Base-by-base conservation (phyloP, 164 flowering plant species). In the Macadamia integrifolia region DNA sequence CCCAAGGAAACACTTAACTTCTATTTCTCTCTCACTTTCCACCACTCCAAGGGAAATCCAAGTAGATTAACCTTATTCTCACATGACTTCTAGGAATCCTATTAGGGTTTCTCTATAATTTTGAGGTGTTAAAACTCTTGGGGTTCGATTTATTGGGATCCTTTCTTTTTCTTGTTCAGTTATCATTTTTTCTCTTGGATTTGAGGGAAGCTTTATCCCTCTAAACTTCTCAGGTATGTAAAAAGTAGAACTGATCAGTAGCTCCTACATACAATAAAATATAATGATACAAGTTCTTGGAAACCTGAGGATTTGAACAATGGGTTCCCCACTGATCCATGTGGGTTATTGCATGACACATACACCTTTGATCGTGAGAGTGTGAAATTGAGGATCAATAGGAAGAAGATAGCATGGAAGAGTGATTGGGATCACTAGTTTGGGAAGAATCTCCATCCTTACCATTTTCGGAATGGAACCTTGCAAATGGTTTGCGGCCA, bases 271-370 rank as follows among this genome's bases (percentile, higher is more conserved):
- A 92, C 89, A 62, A 53, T 84, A 67, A 72, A 71, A 46, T 81
- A 81, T 81, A 79, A 80, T 64, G 79, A 76, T 64, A 87, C 82
- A 61, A 81, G 86, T 73, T 82, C 89, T 43, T 92, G 96, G 77
- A 72, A 75, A 70, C 97, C 96, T 42, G 84, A 80, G 83, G 86
- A 85, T 67, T 70, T 52, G n/a, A 77, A 60, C 46, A 76, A 85
- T 72, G 89, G 86, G 65, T 87, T 79, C 43, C 93, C 91, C 15
- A 80, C 88, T 76, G 89, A 90, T 43, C 96, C 97, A 60, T 92
- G 96, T 83, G 97, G 97, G 31, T 72, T 88, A 79, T 89, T 70
- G 94, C 97, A 1, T 91, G 97, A 91, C 61, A 84, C 93, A 9
- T 89, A 76, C 66, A 73, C 71, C 44, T 87, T 88, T 69, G 70